phyloP scores from a whole-genome alignment of 371 early-diverging fungal genomes.

The Mucor plumbeus region DNA sequence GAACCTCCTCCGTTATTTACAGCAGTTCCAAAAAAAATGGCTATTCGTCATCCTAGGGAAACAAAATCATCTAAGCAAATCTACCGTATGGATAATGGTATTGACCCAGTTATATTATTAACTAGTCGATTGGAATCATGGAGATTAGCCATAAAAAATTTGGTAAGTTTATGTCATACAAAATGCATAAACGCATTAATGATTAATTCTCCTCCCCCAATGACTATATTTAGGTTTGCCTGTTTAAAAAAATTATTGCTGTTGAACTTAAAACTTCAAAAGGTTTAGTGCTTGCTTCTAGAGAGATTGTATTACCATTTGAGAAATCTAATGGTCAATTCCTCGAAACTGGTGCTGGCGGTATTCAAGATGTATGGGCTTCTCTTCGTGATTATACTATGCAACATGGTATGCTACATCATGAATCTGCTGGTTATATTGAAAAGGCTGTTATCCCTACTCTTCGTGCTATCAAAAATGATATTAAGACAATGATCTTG shows the following conservation, averaged over 20 bases:
- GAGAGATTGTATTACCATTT: slow-evolving; percentile 35
- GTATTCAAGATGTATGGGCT: slow-evolving; percentile 53
- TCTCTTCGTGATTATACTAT: slow-evolving; percentile 44
- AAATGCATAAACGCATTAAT: not conserved
- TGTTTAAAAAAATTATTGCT: slow-evolving; percentile 38
- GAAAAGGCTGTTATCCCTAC: slow-evolving; percentile 41
- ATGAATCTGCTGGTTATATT: slow-evolving; percentile 44
- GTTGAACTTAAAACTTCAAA: slow-evolving; percentile 38
- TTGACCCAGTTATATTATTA: slow-evolving; percentile 44
- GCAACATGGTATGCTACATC: slow-evolving; percentile 46
- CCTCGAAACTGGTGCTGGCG: slow-evolving; percentile 37
- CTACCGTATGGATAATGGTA: slow-evolving; percentile 49
- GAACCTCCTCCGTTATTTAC: slow-evolving; percentile 47
- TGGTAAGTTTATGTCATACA: slow-evolving; percentile 29
- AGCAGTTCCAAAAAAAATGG: slow-evolving; percentile 28
- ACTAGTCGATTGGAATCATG: slow-evolving; percentile 40
- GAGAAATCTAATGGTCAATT: slow-evolving; percentile 39
- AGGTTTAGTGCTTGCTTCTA: slow-evolving; percentile 32
- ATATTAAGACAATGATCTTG: slow-evolving; percentile 40
- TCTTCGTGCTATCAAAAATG: slow-evolving; percentile 42
- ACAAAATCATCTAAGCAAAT: slow-evolving; percentile 35
- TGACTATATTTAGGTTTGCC: slow-evolving; percentile 25
- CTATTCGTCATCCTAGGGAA: slow-evolving; percentile 20
- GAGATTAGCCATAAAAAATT: slow-evolving; percentile 42
- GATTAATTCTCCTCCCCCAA: not conserved